Conservation (phyloP, 805 yeast genomes). For the Wickerhamiella slavikovae region DNA sequence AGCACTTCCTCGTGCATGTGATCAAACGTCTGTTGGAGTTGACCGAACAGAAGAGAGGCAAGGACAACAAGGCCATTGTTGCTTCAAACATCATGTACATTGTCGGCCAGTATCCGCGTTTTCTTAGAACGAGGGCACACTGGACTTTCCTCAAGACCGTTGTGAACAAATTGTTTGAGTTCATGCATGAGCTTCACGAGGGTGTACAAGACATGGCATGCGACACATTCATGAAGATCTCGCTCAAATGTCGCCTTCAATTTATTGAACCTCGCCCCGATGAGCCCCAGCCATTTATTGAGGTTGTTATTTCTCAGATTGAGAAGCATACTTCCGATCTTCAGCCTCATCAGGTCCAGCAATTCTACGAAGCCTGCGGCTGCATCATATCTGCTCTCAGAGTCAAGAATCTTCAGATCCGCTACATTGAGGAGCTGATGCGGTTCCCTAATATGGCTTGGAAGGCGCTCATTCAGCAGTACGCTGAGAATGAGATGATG, state of each 20-base stretch:
- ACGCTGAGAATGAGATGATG: constrained; percentile 49
- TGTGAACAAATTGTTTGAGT: constrained; percentile 84
- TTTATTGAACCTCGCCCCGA: constrained; percentile 73
- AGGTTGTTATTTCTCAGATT: constrained; percentile 67
- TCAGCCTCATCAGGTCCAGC: constrained; percentile 94
- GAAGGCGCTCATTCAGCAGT: constrained; percentile 70
- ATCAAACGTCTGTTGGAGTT: constrained; percentile 79
- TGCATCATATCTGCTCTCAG: constrained; percentile 78
- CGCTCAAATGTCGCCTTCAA: constrained; percentile 86
- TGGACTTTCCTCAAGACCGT: constrained; percentile 96
- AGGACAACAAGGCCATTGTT: constrained; percentile 95
- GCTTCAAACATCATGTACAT: constrained; percentile 99
- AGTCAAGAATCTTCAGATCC: constrained; percentile 43
- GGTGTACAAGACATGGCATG: constrained; percentile 99
- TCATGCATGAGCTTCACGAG: constrained; percentile 99
- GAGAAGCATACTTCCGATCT: constrained; percentile 77
- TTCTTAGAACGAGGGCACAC: constrained; percentile 91
- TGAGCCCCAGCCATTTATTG: constrained; percentile 79
- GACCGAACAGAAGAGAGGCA: constrained; percentile 92
- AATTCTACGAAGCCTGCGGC: constrained; percentile 96
- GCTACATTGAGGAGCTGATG: constrained; percentile 63
- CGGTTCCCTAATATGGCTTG: constrained; percentile 84
- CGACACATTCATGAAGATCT: constrained; percentile 92
- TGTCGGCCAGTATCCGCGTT: constrained; percentile 97
- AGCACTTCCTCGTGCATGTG: constrained; percentile 77